Evolutionary conservation across 2,329 filamentous ascomycete genomes (phyloP).

Genomic region (Beauveria australis): DNA sequence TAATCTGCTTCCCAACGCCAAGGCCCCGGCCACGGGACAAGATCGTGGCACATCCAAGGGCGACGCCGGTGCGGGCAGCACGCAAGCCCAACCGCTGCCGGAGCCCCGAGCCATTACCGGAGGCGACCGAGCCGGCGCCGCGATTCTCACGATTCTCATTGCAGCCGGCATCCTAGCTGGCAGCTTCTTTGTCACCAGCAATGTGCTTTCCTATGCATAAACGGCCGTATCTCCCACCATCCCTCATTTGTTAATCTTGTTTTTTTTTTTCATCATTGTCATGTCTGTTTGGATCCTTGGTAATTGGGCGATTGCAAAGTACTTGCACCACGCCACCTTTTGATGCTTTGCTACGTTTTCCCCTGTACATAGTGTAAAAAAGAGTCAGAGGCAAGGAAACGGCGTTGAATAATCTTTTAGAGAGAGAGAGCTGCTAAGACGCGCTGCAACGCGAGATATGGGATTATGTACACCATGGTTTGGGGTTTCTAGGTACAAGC

Average conservation of each 20-base stretch:
- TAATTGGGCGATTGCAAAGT: background rate
- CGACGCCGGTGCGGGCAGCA: constrained; percentile 37
- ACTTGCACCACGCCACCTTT: background rate
- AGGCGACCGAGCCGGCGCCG: constrained; percentile 47
- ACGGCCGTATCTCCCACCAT: background rate
- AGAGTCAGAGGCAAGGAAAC: background rate
- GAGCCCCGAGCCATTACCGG: constrained; percentile 32
- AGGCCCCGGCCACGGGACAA: constrained; percentile 39
- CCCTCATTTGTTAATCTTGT: background rate
- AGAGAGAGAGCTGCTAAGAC: background rate
- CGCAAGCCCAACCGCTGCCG: constrained; percentile 21
- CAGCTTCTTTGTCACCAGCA: constrained; percentile 39
- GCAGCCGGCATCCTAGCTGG: constrained; percentile 40
- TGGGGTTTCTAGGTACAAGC: background rate
- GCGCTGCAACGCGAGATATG: background rate
- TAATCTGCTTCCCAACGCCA: constrained; percentile 38
- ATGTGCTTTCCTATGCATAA: constrained; percentile 13
- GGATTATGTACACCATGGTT: background rate
- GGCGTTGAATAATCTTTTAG: constrained; percentile 4
- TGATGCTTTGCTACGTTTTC: background rate
- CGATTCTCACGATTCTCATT: constrained; percentile 45
- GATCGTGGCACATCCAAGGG: constrained; percentile 54
- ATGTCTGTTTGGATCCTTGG: background rate
- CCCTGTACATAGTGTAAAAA: constrained; percentile 7
- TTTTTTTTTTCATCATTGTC: background rate